phyloP scores from a whole-genome alignment of 768 basidiomycete species.

The Rhodotorula sphaerocarpa region DNA sequence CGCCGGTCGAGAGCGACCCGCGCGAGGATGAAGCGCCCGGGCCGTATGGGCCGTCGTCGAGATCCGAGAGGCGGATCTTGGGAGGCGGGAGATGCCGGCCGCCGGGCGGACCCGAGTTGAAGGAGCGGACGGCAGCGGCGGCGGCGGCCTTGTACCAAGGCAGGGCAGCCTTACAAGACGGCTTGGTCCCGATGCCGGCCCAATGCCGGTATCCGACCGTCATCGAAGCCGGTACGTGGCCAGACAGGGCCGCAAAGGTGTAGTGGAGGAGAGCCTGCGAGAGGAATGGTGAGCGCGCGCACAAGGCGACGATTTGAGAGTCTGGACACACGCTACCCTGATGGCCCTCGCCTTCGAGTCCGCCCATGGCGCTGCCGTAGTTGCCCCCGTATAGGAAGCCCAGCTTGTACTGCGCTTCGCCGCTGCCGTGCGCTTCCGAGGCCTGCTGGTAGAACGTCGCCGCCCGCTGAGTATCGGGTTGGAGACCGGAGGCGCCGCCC shows the following conservation, averaged over 20 bases:
- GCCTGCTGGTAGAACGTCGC: conserved; percentile 59
- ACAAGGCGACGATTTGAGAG: neutral
- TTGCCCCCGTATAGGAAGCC: conserved; percentile 87
- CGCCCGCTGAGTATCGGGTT: conserved; percentile 56
- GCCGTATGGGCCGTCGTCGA: conserved; percentile 86
- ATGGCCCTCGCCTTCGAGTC: conserved; percentile 53
- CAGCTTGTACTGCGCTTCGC: conserved; percentile 73
- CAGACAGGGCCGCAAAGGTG: conserved; percentile 85
- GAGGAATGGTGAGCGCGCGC: neutral
- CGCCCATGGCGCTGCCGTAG: conserved; percentile 53
- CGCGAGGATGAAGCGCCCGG: conserved; percentile 90
- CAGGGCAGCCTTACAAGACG: conserved; percentile 73
- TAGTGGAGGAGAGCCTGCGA: conserved; percentile 75
- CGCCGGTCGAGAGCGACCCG: conserved; percentile 75
- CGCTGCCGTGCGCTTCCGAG: conserved; percentile 65
- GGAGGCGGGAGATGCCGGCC: conserved; percentile 77
- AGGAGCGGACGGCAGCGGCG: conserved; percentile 76
- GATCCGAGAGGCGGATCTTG: conserved; percentile 73
- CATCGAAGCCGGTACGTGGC: conserved; percentile 81
- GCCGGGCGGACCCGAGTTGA: conserved; percentile 78
- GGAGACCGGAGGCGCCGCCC: conserved; percentile 39
- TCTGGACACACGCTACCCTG: conserved; percentile 44
- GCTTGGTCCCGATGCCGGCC: conserved; percentile 85
- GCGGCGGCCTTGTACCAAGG: conserved; percentile 86
- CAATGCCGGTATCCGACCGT: conserved; percentile 87